phyloP scores from a whole-genome alignment of 768 basidiomycete genomes.

The Chlorophyllum brunneum region DNA sequence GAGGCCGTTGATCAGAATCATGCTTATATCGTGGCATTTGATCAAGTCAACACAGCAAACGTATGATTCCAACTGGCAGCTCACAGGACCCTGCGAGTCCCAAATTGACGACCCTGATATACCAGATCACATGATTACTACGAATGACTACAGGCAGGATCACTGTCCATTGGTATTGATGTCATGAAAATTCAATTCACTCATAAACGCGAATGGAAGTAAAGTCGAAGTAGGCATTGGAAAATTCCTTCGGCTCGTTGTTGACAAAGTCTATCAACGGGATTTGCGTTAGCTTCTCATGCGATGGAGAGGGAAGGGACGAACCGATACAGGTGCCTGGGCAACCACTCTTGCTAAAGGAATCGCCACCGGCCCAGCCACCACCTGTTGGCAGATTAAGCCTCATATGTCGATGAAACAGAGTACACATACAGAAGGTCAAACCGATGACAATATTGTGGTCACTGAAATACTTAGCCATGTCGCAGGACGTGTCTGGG shows the following conservation, averaged over 20 bases:
- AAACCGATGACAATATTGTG: slow-evolving; percentile 61
- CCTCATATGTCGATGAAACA: background rate
- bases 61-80: too few relatives aligned
- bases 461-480: slow-evolving; percentile 45
- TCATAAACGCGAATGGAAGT: slow-evolving; percentile 42
- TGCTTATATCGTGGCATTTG: too few relatives aligned
- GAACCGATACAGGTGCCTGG: slow-evolving; percentile 12
- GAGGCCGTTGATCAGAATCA: too few relatives aligned
- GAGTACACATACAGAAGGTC: slow-evolving; percentile 47
- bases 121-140: too few relatives aligned
- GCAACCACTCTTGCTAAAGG: slow-evolving; percentile 8
- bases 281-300: too few relatives aligned
- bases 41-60: too few relatives aligned
- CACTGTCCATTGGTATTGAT: too few relatives aligned
- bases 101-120: too few relatives aligned
- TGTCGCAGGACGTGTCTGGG: slow-evolving; percentile 51
- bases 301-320: too few relatives aligned
- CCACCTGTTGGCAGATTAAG: slow-evolving; percentile 8
- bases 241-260: slow-evolving; percentile 57
- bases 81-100: too few relatives aligned
- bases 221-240: slow-evolving; percentile 66
- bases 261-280: slow-evolving; percentile 53
- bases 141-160: too few relatives aligned
- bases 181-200: too few relatives aligned
- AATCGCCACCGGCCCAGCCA: slow-evolving; percentile 15